Evolutionary conservation across 805 yeast species (phyloP), one percentile per base, ranked within the genome.

Genomic region (Candida schatavii): DNA sequence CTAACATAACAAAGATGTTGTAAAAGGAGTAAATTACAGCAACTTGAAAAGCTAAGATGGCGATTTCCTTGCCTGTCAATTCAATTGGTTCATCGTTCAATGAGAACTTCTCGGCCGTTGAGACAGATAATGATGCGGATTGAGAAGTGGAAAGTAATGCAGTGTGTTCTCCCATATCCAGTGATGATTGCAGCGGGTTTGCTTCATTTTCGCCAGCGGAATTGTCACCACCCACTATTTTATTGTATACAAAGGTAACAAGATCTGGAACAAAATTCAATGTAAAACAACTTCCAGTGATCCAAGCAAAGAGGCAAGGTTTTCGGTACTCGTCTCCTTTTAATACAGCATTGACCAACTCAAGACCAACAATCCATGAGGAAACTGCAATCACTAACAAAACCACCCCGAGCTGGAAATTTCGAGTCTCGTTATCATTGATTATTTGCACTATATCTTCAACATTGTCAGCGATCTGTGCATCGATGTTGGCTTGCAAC

Each of bases 281-380:
- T 30, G 56, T 46, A 42, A 76, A 77, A 36, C 74, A 70, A 2
- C 70, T 55, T 1, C 81, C 81, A n/a, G 75, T 70, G 28, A 74
- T 48, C 31, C 70, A 66, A 0, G 80, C 64, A 37, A 75, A 62
- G 47, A 77, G 58, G 28, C 70, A 55, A 3, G 83, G 82, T 44
- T 76, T 78, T 27, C 61, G 65, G 49, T 69, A 77, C 10, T 65
- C 68, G 19, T 66, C 74, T 22, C 70, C 72, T 44, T 77, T 77
- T 44, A 76, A 56, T n/a, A 75, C 72, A 3, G 61, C 52, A 46
- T 75, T 77, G 35, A 74, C 74, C 46, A 77, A 45, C 46, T 77
- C 80, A 15, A 73, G 59, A 0, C 80, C 77, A 3, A 66, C 41
- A 28, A 77, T 66, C 80, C 81, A 77, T 0, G 77, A 64, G 6